These are phyloP conservation scores for Crataegus laevigata DNA, from an alignment of 306 rosid genomes.

Conservation along the genomic window DNA sequence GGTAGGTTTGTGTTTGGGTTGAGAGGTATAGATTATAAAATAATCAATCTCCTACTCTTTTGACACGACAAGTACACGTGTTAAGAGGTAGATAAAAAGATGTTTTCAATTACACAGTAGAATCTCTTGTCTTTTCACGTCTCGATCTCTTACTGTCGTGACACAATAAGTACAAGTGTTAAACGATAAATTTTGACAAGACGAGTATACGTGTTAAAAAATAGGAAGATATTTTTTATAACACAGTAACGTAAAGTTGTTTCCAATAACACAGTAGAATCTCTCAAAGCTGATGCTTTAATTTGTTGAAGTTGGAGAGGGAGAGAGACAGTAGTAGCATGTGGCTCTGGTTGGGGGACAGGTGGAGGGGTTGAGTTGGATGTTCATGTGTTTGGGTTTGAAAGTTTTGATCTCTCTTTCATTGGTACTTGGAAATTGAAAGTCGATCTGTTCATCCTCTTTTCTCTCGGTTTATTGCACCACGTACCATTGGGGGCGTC, in stretches of 20 bases:
- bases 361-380: not conserved
- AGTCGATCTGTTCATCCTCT: not conserved
- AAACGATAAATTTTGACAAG: no score
- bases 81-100: not conserved
- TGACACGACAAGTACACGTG: not conserved
- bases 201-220: no score
- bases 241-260: no score
- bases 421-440: not conserved
- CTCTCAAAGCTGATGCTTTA: not conserved
- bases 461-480: slow-evolving; percentile 12
- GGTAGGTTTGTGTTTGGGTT: not conserved
- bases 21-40: not conserved
- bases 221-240: no score
- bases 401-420: not conserved
- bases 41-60: no score
- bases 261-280: no score
- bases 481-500: slow-evolving; percentile 4
- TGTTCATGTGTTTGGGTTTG: not conserved
- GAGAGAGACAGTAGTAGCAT: not conserved
- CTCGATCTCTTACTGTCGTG: not conserved
- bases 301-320: not conserved
- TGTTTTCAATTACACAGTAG: not conserved
- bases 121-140: not conserved
- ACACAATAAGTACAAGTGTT: no score
- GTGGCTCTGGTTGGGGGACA: not conserved